These are phyloP conservation scores for Amanita rubescens DNA, from an alignment of 768 basidiomycete genomes.

Conservation along the genomic window DNA sequence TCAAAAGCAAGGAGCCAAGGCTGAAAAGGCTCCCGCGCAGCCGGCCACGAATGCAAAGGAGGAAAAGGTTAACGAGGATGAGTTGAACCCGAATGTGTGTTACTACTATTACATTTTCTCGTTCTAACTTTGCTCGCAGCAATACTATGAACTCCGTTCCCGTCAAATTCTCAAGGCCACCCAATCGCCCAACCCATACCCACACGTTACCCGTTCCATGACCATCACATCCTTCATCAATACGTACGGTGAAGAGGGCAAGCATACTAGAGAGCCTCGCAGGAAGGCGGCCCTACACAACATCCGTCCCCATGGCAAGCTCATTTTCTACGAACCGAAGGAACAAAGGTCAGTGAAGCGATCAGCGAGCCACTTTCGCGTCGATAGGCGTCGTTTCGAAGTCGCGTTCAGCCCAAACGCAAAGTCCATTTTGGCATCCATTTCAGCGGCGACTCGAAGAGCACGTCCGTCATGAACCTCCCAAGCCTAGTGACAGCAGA, in stretches of 20 bases:
- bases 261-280: conserved; percentile 69
- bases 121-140: conserved; percentile 40
- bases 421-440: too few species aligned
- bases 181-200: conserved; percentile 89
- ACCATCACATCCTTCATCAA: conserved; percentile 68
- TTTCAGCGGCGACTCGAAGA: too few species aligned
- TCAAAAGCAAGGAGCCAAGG: conserved; percentile 78
- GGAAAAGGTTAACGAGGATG: conserved; percentile 60
- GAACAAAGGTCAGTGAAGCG: conserved; percentile 86
- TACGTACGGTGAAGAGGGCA: conserved; percentile 65
- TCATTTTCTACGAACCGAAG: conserved; percentile 93
- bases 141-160: conserved; percentile 94
- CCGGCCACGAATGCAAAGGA: conserved; percentile 32
- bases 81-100: conserved; percentile 87
- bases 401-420: too few species aligned
- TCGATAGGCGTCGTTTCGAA: too few species aligned
- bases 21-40: conserved; percentile 42
- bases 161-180: conserved; percentile 82
- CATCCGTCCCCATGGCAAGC: conserved; percentile 79
- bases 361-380: too few species aligned
- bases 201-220: conserved; percentile 81
- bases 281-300: conserved; percentile 89
- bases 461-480: too few species aligned
- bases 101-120: background rate
- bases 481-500: too few species aligned